Evolutionary conservation across 164 flowering plant genomes (phyloP).

Genomic region (Dillenia suffruticosa): DNA sequence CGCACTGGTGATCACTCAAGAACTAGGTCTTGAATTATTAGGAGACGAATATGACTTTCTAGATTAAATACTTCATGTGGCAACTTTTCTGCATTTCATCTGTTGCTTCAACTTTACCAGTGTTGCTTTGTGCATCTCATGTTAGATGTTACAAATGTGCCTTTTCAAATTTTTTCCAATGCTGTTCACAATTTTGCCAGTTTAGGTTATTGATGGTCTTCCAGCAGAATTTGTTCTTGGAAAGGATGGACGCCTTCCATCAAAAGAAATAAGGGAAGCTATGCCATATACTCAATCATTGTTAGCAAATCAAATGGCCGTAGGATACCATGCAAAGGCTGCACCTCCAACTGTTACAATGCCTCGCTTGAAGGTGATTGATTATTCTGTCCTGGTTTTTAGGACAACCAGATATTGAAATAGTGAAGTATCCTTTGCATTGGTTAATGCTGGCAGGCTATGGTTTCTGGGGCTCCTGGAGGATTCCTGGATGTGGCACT

Average conservation of each 20-base stretch:
- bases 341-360: constrained; percentile 98
- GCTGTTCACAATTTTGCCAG: constrained; percentile 19
- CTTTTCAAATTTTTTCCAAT: too few species aligned
- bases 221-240: constrained; percentile 98
- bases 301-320: constrained; percentile 57
- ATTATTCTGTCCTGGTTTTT: not conserved
- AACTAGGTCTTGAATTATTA: too few species aligned
- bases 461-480: constrained; percentile 91
- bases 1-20: too few species aligned
- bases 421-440: constrained; percentile 1
- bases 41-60: too few species aligned
- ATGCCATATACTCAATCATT: constrained; percentile 93
- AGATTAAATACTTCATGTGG: too few species aligned
- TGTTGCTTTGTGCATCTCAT: too few species aligned
- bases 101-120: too few species aligned
- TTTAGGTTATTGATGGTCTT: constrained; percentile 97
- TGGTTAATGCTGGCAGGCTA: constrained; percentile 49
- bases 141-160: too few species aligned
- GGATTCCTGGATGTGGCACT: constrained; percentile 92
- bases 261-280: constrained; percentile 48
- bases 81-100: too few species aligned
- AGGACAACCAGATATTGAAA: too few species aligned
- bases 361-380: constrained; percentile 90
- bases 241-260: constrained; percentile 64
- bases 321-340: constrained; percentile 90